phyloP scores from a whole-genome alignment of 352 stramenopile species.

The Phytophthora brassicae region DNA sequence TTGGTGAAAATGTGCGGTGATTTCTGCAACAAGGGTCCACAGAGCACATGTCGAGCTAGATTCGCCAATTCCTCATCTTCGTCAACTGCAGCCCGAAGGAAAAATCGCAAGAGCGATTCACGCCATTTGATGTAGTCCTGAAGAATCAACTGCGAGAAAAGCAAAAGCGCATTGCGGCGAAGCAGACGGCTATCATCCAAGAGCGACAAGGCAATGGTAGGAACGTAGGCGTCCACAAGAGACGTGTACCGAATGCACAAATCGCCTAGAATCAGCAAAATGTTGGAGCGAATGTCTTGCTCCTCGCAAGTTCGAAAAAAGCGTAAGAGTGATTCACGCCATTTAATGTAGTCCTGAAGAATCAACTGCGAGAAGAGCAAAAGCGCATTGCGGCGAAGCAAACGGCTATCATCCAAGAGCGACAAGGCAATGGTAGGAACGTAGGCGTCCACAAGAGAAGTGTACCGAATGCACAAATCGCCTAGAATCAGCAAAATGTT shows the following conservation, averaged over 20 bases:
- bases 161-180: conserved; percentile 93
- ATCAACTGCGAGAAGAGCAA: conserved; percentile 95
- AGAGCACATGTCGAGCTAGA: conserved; percentile 93
- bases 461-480: conserved; percentile 97
- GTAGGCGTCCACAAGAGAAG: conserved; percentile 95
- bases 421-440: conserved; percentile 95
- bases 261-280: conserved; percentile 95
- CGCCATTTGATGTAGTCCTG: conserved; percentile 99
- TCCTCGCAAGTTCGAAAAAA: conserved; percentile 82
- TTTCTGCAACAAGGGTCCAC: conserved; percentile 90
- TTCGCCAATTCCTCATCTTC: conserved; percentile 91
- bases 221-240: conserved; percentile 95
- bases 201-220: conserved; percentile 94
- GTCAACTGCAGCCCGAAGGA: conserved; percentile 94
- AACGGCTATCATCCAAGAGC: conserved; percentile 82
- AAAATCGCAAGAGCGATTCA: conserved; percentile 94
- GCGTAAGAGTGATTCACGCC: conserved; percentile 94
- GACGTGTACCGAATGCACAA: conserved; percentile 96
- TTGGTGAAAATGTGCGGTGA: conserved; percentile 94
- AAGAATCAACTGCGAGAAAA: conserved; percentile 95
- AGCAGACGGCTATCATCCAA: conserved; percentile 87
- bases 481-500: conserved; percentile 96
- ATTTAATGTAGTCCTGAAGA: conserved; percentile 99
- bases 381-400: conserved; percentile 94
- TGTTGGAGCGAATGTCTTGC: conserved; percentile 95